A percentile compares a stretch with the other conserved stretches of the same genome.
phyloP scores from a whole-genome alignment of 2,329 filamentous ascomycete species.

The Talaromyces albobiverticillius region DNA sequence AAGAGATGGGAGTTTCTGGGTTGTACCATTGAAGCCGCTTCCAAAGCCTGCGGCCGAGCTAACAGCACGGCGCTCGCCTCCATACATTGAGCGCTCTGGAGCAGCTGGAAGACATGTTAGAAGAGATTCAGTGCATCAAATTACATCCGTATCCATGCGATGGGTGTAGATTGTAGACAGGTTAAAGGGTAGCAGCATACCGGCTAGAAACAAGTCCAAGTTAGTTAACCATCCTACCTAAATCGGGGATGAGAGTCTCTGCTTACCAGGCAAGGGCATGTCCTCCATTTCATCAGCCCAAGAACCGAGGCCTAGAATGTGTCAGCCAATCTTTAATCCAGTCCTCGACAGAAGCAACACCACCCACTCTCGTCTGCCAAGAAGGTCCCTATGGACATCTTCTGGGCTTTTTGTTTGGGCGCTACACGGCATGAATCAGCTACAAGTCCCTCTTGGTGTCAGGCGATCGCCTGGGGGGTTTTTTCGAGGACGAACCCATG shows the following conservation, averaged over 20 bases:
- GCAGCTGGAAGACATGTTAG: conserved; percentile 22
- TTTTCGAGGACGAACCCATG: conserved; percentile 49
- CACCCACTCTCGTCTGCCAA: conserved; percentile 83
- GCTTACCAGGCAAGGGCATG: conserved; percentile 68
- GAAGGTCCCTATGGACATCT: conserved; percentile 97
- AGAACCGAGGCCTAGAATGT: conserved; percentile 67
- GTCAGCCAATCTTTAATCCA: conserved; percentile 26
- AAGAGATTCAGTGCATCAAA: neutral
- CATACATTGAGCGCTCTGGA: conserved; percentile 46
- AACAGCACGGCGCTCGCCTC: conserved; percentile 49
- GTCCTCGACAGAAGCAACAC: conserved; percentile 8
- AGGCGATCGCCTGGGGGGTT: neutral
- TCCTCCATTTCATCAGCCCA: conserved; percentile 99
- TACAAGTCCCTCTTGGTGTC: conserved; percentile 19
- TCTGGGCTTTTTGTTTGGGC: conserved; percentile 92
- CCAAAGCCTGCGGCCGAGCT: conserved; percentile 38
- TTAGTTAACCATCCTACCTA: conserved; percentile 10
- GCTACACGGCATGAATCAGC: conserved; percentile 59
- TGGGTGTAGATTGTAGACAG: neutral
- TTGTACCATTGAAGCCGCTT: conserved; percentile 34
- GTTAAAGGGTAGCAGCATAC: conserved; percentile 21
- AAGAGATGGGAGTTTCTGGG: neutral
- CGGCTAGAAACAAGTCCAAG: conserved; percentile 22
- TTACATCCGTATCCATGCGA: neutral
- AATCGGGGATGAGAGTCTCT: neutral